Base-by-base conservation (phyloP, 331 rosid species). In the Pyracantha coccinea region DNA sequence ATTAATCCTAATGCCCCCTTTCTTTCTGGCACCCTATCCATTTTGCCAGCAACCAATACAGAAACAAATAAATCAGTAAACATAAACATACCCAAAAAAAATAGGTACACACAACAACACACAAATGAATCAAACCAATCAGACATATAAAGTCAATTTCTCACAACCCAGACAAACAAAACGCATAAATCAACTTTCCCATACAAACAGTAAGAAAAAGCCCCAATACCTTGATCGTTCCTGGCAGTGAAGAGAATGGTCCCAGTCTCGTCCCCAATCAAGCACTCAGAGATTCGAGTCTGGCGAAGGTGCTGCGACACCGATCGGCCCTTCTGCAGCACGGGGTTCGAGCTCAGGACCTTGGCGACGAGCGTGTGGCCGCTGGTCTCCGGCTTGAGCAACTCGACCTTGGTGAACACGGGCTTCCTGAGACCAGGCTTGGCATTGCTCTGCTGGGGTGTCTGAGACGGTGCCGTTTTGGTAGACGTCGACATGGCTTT, bases 261-360 rank as follows among this genome's bases (percentile, higher is more conserved):
- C 54, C 86, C 97, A 5, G 96, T 92, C 77, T 92, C 96, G 52
- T 92, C 97, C 4, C 96, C 94, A 79, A 88, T 79, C 69, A 92
- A 86, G 83, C 94, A 92, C 90, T 92, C 97, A 1, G 97, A 87
- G 88, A 92, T 92, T 45, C 90, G 88, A 33, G 92, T 87, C 60
- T 90, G 96, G 7, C 97, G 93, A 69, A 83, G 80, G 72, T 79
- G 87, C 16, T 83, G 89, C 13, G 96, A 89, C 57, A 84, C 83
- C 58, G 97, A 84, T 28, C 93, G 84, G 57, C 91, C 91, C 62
- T 92, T 92, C 76, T 92, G 90, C 78, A 90, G 53, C 13, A 92
- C 96, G 2, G 89, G 86, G 79, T 83, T 79, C 32, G 92, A 66
- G 61, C 81, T 77, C 19, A 89, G 68, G n/a, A 92, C 96, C 88